phyloP scores from a whole-genome alignment of 1,139 yeast genomes.

The Protomyces pachydermus region DNA sequence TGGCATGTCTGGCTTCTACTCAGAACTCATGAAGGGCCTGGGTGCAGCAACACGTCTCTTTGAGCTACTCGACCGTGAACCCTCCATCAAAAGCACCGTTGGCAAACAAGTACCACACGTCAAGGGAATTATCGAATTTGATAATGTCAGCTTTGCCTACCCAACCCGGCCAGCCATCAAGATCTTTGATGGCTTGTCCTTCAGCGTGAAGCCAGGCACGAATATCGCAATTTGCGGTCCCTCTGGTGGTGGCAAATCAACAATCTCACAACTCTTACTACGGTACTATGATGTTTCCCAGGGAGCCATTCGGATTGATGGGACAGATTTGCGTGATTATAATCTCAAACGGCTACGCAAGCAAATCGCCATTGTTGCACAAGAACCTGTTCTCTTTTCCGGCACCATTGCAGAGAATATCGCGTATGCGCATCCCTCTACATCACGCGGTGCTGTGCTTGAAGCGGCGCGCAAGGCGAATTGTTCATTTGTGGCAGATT shows the following conservation, averaged over 20 bases:
- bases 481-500: constrained; percentile 63
- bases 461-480: constrained; percentile 75
- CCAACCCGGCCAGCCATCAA: constrained; percentile 77
- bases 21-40: constrained; percentile 92
- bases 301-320: constrained; percentile 67
- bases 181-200: constrained; percentile 61
- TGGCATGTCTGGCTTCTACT: constrained; percentile 83
- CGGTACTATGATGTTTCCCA: constrained; percentile 72
- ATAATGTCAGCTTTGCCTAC: constrained; percentile 65
- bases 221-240: constrained; percentile 95
- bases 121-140: constrained; percentile 54
- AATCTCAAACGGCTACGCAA: constrained; percentile 71
- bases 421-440: constrained; percentile 60
- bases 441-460: constrained; percentile 59
- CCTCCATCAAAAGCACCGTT: constrained; percentile 57
- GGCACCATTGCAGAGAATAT: constrained; percentile 86
- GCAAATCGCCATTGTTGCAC: constrained; percentile 82
- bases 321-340: constrained; percentile 58
- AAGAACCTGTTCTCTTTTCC: constrained; percentile 87
- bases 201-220: constrained; percentile 72
- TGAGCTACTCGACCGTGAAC: constrained; percentile 74
- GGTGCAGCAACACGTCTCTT: constrained; percentile 93
- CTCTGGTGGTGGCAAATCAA: constrained; percentile 92
- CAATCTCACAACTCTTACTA: constrained; percentile 63
- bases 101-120: constrained; percentile 46